These are phyloP conservation scores for Ganoderma leucocontextum DNA, from an alignment of 1,284 basidiomycete genomes.

Conservation along the genomic window DNA sequence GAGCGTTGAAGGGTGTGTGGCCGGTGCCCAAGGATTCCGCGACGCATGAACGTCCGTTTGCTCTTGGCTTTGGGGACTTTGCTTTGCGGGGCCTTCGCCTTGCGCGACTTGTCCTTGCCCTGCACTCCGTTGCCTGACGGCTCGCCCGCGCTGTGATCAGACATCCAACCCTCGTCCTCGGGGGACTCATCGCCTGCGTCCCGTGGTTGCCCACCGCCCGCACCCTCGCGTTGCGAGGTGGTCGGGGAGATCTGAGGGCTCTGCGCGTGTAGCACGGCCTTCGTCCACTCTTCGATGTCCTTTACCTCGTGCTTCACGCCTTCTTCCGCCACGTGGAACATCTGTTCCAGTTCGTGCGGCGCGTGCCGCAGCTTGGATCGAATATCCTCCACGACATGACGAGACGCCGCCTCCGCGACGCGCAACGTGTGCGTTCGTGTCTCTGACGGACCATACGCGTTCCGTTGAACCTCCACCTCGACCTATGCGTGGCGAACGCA, in stretches of 20 bases:
- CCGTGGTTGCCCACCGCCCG: constrained; percentile 7
- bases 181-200: constrained; percentile 48
- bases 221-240: constrained; percentile 10
- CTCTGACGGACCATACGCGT: constrained; percentile 47
- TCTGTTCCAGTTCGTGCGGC: constrained; percentile 44
- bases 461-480: constrained; percentile 67
- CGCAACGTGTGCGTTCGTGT: constrained; percentile 36
- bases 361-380: constrained; percentile 41
- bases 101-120: constrained; percentile 7
- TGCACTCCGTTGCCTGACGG: constrained; percentile 19
- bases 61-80: constrained; percentile 34
- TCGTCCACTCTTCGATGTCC: constrained; percentile 30
- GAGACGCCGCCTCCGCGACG: constrained; percentile 36
- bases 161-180: constrained; percentile 49
- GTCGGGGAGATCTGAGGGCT: constrained; percentile 17
- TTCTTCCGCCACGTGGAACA: constrained; percentile 44
- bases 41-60: constrained; percentile 38
- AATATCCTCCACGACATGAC: constrained; percentile 40
- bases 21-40: constrained; percentile 34
- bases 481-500: constrained; percentile 48
- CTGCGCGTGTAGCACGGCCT: constrained; percentile 32
- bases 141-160: constrained; percentile 46
- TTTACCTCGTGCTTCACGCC: constrained; percentile 29
- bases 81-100: constrained; percentile 32
- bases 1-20: constrained; percentile 27